Conservation (phyloP, 1,284 basidiomycete species). For the Austropuccinia psidii region DNA sequence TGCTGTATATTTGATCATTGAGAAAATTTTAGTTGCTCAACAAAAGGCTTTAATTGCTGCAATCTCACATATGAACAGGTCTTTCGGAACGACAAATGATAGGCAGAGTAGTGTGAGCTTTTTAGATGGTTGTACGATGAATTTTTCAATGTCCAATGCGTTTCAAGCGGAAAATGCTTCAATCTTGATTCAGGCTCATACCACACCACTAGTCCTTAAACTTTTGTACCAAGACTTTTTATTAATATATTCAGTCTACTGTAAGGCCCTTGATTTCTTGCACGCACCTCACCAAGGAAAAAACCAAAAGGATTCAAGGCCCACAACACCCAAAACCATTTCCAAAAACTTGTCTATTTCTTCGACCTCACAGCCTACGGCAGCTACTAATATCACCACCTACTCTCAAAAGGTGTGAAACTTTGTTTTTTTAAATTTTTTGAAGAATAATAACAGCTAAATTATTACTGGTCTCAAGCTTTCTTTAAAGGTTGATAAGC, state of each 20-base stretch:
- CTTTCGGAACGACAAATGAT: slow-evolving; percentile 31
- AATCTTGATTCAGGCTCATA: slow-evolving; percentile 22
- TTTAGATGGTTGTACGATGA: slow-evolving; percentile 35
- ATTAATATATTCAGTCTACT: slow-evolving; percentile 33
- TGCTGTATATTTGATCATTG: slow-evolving; percentile 32
- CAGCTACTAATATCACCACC: neutral
- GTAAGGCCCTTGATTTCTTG: slow-evolving; percentile 31
- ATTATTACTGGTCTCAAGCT: no score
- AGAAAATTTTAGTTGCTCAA: slow-evolving; percentile 33
- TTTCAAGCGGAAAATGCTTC: slow-evolving; percentile 2
- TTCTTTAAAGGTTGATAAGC: slow-evolving; percentile 74
- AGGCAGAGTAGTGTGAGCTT: slow-evolving; percentile 25
- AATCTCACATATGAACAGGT: slow-evolving; percentile 29
- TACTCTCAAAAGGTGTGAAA: slow-evolving; percentile 32
- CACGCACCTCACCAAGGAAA: neutral
- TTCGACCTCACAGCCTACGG: neutral
- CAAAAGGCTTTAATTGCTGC: slow-evolving; percentile 14
- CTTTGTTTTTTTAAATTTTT: no score
- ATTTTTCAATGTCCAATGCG: slow-evolving; percentile 19
- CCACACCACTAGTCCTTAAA: slow-evolving; percentile 29
- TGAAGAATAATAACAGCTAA: no score
- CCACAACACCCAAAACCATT: neutral
- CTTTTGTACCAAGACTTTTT: slow-evolving; percentile 29
- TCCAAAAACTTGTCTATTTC: neutral
- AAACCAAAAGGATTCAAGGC: neutral